These are phyloP conservation scores for Monilinia aucupariae DNA, from an alignment of 2,329 filamentous ascomycete genomes.

Conservation along the genomic window DNA sequence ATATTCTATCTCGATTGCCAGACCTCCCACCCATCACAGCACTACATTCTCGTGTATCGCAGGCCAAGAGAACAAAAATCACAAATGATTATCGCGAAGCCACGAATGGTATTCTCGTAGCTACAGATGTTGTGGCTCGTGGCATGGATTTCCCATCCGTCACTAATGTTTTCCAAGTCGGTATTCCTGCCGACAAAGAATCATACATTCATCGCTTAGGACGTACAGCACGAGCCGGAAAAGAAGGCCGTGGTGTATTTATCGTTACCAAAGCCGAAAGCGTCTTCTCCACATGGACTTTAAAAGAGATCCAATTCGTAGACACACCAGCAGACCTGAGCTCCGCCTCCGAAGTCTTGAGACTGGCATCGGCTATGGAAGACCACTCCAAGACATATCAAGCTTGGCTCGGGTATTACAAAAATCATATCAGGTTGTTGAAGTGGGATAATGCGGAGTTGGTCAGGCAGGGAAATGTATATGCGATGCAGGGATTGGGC, in stretches of 20 bases:
- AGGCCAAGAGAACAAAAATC: slow-evolving; percentile 61
- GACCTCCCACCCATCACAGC: slow-evolving; percentile 31
- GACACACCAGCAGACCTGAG: slow-evolving; percentile 43
- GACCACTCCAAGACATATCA: slow-evolving; percentile 49
- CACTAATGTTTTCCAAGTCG: slow-evolving; percentile 72
- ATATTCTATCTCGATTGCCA: slow-evolving; percentile 44
- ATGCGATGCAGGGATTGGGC: slow-evolving; percentile 45
- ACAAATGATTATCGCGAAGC: slow-evolving; percentile 66
- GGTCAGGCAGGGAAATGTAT: slow-evolving; percentile 48
- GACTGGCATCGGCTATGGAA: slow-evolving; percentile 42
- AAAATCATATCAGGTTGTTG: slow-evolving; percentile 43
- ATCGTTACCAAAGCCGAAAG: slow-evolving; percentile 53
- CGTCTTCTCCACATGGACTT: slow-evolving; percentile 46
- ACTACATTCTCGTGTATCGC: slow-evolving; percentile 76
- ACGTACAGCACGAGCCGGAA: slow-evolving; percentile 69
- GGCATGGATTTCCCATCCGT: slow-evolving; percentile 81
- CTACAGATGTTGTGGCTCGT: slow-evolving; percentile 73
- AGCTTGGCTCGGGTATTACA: slow-evolving; percentile 52
- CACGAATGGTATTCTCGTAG: slow-evolving; percentile 62
- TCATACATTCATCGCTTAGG: slow-evolving; percentile 74
- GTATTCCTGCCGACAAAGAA: slow-evolving; percentile 58
- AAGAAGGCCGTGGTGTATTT: slow-evolving; percentile 66
- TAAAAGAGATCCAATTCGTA: slow-evolving; percentile 51
- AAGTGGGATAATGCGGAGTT: slow-evolving; percentile 37
- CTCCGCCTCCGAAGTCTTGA: slow-evolving; percentile 37